Conservation (phyloP, 2,329 filamentous ascomycete genomes). For the Blumeriella jaapii region DNA sequence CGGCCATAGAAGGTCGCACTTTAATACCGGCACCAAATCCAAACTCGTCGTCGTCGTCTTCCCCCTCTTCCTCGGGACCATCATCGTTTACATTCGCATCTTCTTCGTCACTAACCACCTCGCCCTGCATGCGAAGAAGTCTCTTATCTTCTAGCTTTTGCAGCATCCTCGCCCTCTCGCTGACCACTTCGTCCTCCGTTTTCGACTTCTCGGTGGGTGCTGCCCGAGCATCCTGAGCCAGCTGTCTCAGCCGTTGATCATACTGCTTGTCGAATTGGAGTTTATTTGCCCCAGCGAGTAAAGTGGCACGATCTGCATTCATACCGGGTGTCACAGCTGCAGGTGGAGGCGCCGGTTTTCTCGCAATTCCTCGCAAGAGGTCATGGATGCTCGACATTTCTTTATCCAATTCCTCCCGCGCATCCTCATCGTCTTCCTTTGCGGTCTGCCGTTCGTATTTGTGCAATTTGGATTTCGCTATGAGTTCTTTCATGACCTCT, state of each 20-base stretch:
- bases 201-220: conserved; percentile 80
- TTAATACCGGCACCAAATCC: conserved; percentile 49
- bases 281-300: conserved; percentile 49
- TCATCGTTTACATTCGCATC: conserved; percentile 34
- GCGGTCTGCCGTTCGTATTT: conserved; percentile 88
- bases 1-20: conserved; percentile 33
- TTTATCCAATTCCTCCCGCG: conserved; percentile 74
- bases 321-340: conserved; percentile 34
- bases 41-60: conserved; percentile 44
- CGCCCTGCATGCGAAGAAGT: conserved; percentile 76
- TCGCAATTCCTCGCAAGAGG: conserved; percentile 50
- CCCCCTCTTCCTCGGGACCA: conserved; percentile 26
- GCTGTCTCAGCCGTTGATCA: conserved; percentile 68
- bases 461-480: conserved; percentile 91
- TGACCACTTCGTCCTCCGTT: conserved; percentile 75
- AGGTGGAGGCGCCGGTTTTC: conserved; percentile 32
- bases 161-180: conserved; percentile 65
- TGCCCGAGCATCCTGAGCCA: conserved; percentile 75
- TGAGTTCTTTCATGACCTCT: conserved; percentile 95
- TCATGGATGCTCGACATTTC: conserved; percentile 66
- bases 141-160: conserved; percentile 76
- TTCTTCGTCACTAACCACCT: conserved; percentile 55
- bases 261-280: conserved; percentile 74
- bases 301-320: conserved; percentile 50
- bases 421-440: conserved; percentile 87